Base-by-base conservation (phyloP, 371 early-diverging fungal genomes). In the Mortierella polycephala region DNA sequence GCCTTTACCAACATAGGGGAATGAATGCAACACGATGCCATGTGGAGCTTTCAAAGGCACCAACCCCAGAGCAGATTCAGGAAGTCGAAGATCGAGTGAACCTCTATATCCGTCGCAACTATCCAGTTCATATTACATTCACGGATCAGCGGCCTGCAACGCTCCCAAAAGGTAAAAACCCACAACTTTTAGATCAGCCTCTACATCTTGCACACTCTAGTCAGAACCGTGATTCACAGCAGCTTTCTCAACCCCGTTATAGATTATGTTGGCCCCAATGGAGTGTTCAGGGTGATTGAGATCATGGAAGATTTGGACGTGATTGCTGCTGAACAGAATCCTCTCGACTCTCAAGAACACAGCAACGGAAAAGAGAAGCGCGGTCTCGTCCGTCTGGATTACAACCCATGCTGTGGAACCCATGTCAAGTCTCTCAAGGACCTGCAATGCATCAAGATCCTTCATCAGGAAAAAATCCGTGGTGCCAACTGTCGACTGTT, bases 361-460 rank as follows among this genome's bases (percentile, higher is more conserved):
- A 21, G 40, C 20, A 30, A 55, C 41, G 44, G 44, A 14, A 14
- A 56, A 5, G 21, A 53, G 23, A 60, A 61, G 56, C 65, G 64
- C 55, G 50, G 62, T 9, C 69, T 79, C 23, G 63, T 81, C 50
- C 82, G 56, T n/a, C 42, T 91, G 2, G 92, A 92, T 57, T 69
- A 49, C n/a, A 91, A 92, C 69, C 88, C 90, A n/a, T 94, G 94
- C 81, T 94, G 94, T 57, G 94, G 94, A n/a, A 94, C 94, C 3
- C 94, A 93, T 58, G 86, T 94, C 53, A 50, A 57, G 1, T 81
- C 69, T 5, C 83, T 90, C 14, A 85, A 90, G 7, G 88, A 93
- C 61, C 76, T 93, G 14, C 92, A 93, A 67, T 81, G 80, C 60
- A 56, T 90, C 59, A 92, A 91, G 66, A 63, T 93, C 5, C 83